A percentile compares a stretch with the other conserved stretches of the same genome.
These are phyloP conservation scores for Plasmodium vinckei DNA, from an alignment of 169 alveolate genomes.

Conservation along the genomic window DNA sequence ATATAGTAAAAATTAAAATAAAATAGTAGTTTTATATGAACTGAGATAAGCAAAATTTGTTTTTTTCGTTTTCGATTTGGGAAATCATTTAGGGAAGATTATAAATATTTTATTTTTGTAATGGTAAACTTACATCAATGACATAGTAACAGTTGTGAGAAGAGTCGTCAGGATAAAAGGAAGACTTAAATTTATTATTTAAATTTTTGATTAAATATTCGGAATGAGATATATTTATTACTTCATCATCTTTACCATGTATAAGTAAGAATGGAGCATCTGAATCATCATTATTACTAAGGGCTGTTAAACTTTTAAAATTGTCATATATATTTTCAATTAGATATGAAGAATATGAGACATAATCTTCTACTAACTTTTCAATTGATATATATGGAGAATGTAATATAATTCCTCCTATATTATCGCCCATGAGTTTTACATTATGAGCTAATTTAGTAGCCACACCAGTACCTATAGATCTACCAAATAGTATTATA, in stretches of 20 bases:
- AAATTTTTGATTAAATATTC: conserved; percentile 83
- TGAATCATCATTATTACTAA: conserved; percentile 67
- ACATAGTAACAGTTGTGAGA: conserved; percentile 84
- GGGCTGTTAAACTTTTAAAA: conserved; percentile 38
- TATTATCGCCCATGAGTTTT: conserved; percentile 75
- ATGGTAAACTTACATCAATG: conserved; percentile 75
- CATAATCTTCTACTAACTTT: conserved; percentile 84
- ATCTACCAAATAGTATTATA: conserved; percentile 87
- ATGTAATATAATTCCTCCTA: conserved; percentile 90
- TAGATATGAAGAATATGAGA: conserved; percentile 52
- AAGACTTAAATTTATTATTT: conserved; percentile 80
- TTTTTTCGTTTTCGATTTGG: no score
- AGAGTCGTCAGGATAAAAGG: conserved; percentile 81
- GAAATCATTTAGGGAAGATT: no score
- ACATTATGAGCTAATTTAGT: conserved; percentile 84
- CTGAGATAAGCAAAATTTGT: not conserved
- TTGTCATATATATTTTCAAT: conserved; percentile 73
- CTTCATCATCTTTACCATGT: conserved; percentile 88
- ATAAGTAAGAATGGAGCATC: conserved; percentile 85
- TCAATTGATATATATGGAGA: conserved; percentile 89
- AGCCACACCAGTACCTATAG: conserved; percentile 92
- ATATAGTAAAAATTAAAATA: not conserved
- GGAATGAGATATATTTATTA: conserved; percentile 86
- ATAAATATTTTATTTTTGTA: not conserved
- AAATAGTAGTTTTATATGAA: not conserved